Evolutionary conservation across 1,139 yeast genomes (phyloP), one percentile per base, ranked within the genome.

Genomic region (Meyerozyma smithsonii): DNA sequence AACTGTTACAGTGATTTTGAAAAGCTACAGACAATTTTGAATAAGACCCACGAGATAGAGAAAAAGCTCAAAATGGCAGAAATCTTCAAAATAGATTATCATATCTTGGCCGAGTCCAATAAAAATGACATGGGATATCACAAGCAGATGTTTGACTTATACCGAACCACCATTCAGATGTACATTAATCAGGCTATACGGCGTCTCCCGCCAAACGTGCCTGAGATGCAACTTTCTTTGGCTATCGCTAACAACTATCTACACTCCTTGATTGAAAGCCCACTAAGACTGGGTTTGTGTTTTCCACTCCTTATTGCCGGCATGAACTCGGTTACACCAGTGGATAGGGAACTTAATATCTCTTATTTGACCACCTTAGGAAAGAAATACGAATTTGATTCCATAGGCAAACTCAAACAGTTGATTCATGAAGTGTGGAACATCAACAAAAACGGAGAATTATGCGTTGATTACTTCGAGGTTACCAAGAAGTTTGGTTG

Each of bases 251-350:
- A 45, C 17, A 47, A 50, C 36, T 49, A 51, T 32, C 38, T 55
- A 28, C 42, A 42, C 17, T 42, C 47, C 8, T 36, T 55, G 37
- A 40, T 41, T 6, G 28, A 41, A 6, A 35, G 44, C 17, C 25
- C 25, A 8, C 45, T 54, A 32, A 46, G 41, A 33, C 48, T 45
- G 21, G 45, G 48, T 24, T 39, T 55, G 8, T 46, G 55, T 1
- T 54, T 51, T 35, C 59, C 59, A 1, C 50, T 54, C 47, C 36
- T 55, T 12, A 36, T 54, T 8, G 36, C 54, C 2, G 58, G 59
- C 4, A 42, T 54, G 3, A 47, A 50, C 32, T 50, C 50, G 4
- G 41, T 48, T 15, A 35, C 30, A 18, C 36, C 38, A 5, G 39
- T 39, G 3, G 56, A 52, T 33, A 39, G 51, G 19, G 26, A 24